Evolutionary conservation across 169 alveolate genomes (phyloP), one percentile per base, ranked within the genome.

Genomic region (Cryptosporidium ubiquitum): DNA sequence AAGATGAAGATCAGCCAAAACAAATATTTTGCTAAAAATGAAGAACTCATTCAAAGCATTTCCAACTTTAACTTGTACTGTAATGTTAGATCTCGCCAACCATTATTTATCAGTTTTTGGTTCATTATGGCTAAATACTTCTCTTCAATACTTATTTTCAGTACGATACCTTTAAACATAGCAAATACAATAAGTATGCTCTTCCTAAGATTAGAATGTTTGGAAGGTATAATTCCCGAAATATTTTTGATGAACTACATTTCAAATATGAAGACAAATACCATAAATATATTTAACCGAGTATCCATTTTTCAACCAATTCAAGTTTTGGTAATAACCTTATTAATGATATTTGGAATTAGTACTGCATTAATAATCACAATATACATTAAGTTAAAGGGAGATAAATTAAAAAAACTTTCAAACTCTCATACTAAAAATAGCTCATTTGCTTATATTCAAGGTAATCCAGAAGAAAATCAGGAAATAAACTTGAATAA

Each of bases 41-140:
- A 47, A 5, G 74, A 79, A 26, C 14, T 44, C 23, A 61, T 64
- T 23, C 33, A 79, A 40, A 29, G 35, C 10, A 79, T 79, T 44
- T 35, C 89, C 40, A 64, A 79, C 14, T 79, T 79, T 47, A 79
- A 64, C 55, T n/a, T 58, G 14, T 79, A 79, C 35, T 79, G 89
- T 37, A 64, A 47, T 61, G 89, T 79, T 14, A 58, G 89, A 79
- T 79, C 89, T 14, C 23, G 66, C n/a, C 89, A 79, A 31, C 89
- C 89, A 12, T 64, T 58, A 60, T 79, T 79, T 79, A 26, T 47
- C n/a, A 47, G 40, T 23, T 79, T 79, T 20, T 79, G 89, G 89
- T 60, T 79, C 61, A 61, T 79, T 44, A 9, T 79, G 39, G 89
- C 89, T 4, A 79, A 79, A 55, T 79, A 42, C 37, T 61, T 79